phyloP scores from a whole-genome alignment of 2,329 filamentous ascomycete genomes.

The Fusarium stilboides region DNA sequence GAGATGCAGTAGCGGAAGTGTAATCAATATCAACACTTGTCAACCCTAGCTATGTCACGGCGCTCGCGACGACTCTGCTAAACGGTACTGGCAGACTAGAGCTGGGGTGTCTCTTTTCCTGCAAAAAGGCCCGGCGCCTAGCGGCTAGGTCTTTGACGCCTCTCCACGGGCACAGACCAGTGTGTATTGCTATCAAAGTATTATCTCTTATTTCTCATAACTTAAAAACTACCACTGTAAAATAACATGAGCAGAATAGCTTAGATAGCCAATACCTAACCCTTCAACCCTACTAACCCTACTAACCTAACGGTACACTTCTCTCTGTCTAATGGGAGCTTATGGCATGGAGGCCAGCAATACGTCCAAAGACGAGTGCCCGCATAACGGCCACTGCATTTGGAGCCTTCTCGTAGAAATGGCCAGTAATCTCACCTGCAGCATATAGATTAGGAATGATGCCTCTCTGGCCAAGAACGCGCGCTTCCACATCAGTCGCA shows the following conservation, averaged over 20 bases:
- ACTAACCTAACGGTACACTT: constrained; percentile 16
- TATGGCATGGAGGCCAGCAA: constrained; percentile 19
- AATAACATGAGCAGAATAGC: constrained; percentile 15
- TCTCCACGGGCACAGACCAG: constrained; percentile 14
- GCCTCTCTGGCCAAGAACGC: constrained; percentile 18
- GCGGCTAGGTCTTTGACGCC: constrained; percentile 6
- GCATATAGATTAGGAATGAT: constrained; percentile 25
- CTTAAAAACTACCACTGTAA: constrained; percentile 16
- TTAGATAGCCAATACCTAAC: constrained; percentile 18
- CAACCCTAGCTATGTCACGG: constrained; percentile 5
- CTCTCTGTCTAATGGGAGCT: constrained; percentile 17
- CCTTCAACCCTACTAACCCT: constrained; percentile 13
- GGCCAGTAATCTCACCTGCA: constrained; percentile 22
- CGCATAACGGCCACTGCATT: constrained; percentile 24
- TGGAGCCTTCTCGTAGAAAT: constrained; percentile 21
- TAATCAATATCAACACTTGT: constrained; percentile 6
- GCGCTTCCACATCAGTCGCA: constrained; percentile 18
- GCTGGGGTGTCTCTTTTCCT: constrained; percentile 15
- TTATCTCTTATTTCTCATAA: constrained; percentile 22
- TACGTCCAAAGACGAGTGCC: constrained; percentile 17
- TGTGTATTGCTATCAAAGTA: constrained; percentile 18
- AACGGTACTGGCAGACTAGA: constrained; percentile 15
- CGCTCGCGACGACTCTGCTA: constrained; percentile 13
- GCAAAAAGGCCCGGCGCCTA: constrained; percentile 12
- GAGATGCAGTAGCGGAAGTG: constrained; percentile 5